phyloP scores from a whole-genome alignment of 352 stramenopile species.

The Lagenidium sp. region DNA sequence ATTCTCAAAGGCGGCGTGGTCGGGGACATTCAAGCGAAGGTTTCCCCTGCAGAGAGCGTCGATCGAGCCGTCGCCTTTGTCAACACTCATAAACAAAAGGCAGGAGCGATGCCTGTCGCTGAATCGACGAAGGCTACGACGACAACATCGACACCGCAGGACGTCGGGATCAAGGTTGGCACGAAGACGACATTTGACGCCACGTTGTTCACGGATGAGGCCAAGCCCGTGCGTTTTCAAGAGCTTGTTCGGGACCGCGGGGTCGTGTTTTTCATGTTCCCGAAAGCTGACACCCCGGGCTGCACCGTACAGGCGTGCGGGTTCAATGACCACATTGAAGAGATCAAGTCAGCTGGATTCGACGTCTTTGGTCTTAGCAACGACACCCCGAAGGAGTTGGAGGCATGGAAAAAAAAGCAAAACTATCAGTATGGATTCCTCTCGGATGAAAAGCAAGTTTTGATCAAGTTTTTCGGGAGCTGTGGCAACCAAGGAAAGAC shows the following conservation, averaged over 20 bases:
- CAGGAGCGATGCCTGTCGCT: too few species aligned
- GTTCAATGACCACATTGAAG: constrained; percentile 76
- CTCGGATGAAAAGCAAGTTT: constrained; percentile 65
- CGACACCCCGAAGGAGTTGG: constrained; percentile 57
- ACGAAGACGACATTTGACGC: constrained; percentile 43
- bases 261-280: constrained; percentile 86
- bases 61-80: constrained; percentile 66
- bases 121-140: neutral
- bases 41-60: constrained; percentile 70
- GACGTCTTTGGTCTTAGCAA: constrained; percentile 76
- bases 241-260: constrained; percentile 64
- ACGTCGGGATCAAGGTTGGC: constrained; percentile 25
- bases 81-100: constrained; percentile 33
- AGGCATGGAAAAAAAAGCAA: constrained; percentile 71
- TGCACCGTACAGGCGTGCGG: constrained; percentile 79
- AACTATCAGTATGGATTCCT: constrained; percentile 75
- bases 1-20: constrained; percentile 73
- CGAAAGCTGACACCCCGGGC: constrained; percentile 75
- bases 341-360: constrained; percentile 66
- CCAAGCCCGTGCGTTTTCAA: constrained; percentile 47
- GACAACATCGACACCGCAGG: constrained; percentile 1
- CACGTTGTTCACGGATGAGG: constrained; percentile 61
- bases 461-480: constrained; percentile 78
- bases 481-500: constrained; percentile 45
- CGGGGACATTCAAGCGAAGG: constrained; percentile 68